Evolutionary conservation across 2,329 filamentous ascomycete species (phyloP).

Genomic region (Metarhizium anisopliae): DNA sequence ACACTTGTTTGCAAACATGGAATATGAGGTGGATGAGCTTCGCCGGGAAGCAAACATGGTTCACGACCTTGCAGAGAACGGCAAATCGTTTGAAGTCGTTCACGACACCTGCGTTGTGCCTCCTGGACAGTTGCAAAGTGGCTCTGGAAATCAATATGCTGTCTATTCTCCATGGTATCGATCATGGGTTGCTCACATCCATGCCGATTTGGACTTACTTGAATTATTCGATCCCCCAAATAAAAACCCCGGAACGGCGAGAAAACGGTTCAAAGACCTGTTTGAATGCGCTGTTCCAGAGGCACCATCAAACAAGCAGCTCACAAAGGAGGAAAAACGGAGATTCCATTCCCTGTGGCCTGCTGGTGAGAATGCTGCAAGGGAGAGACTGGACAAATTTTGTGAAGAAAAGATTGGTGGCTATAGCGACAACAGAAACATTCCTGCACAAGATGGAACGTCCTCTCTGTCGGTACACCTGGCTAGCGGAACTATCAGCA

Average conservation of each 20-base stretch:
- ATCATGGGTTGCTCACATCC: constrained; percentile 65
- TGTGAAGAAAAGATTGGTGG: constrained; percentile 50
- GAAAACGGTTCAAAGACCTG: constrained; percentile 39
- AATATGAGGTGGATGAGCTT: constrained; percentile 88
- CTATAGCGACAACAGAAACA: constrained; percentile 59
- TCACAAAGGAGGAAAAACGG: constrained; percentile 50
- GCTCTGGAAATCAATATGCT: constrained; percentile 68
- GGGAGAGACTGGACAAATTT: constrained; percentile 55
- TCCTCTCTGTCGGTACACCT: constrained; percentile 65
- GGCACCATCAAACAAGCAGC: constrained; percentile 52
- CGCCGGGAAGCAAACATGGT: constrained; percentile 65
- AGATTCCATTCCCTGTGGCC: constrained; percentile 57
- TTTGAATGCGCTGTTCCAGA: constrained; percentile 54
- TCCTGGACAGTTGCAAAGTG: constrained; percentile 58
- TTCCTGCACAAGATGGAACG: constrained; percentile 53
- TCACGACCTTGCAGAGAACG: constrained; percentile 48
- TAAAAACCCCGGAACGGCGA: constrained; percentile 23
- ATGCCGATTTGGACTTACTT: constrained; percentile 59
- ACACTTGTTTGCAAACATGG: constrained; percentile 74
- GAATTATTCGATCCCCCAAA: constrained; percentile 44
- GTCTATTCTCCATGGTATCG: constrained; percentile 81
- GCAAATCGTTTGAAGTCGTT: constrained; percentile 59
- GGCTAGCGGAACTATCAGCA: constrained; percentile 57
- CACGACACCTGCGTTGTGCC: constrained; percentile 79
- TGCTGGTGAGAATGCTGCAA: constrained; percentile 65